Evolutionary conservation across 2,329 filamentous ascomycete species (phyloP).

Genomic region (Cordyceps tenuipes): DNA sequence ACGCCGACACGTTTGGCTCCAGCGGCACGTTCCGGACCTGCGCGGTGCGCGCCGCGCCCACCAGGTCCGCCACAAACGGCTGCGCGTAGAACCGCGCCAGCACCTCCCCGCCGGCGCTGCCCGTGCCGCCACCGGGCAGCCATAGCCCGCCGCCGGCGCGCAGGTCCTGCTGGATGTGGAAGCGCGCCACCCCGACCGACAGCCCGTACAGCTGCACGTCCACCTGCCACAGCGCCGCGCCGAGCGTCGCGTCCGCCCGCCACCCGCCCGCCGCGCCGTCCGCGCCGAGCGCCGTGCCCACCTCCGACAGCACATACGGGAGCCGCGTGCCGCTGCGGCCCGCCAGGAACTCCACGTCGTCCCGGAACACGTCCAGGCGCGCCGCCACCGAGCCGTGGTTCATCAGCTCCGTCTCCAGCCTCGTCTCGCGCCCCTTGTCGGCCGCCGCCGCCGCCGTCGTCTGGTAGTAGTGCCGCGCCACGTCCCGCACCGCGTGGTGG

Average conservation of each 20-base stretch:
- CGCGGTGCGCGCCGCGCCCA: slow-evolving; percentile 23
- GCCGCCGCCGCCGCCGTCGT: slow-evolving; percentile 23
- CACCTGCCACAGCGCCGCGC: slow-evolving; percentile 28
- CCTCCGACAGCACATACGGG: slow-evolving; percentile 27
- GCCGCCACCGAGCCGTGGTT: slow-evolving; percentile 22
- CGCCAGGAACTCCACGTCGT: slow-evolving; percentile 16
- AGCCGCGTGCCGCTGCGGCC: slow-evolving; percentile 13
- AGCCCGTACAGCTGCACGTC: slow-evolving; percentile 30
- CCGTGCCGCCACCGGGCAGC: slow-evolving; percentile 19
- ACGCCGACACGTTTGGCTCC: slow-evolving; percentile 21
- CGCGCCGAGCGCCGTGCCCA: slow-evolving; percentile 24
- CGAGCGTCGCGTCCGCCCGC: slow-evolving; percentile 26
- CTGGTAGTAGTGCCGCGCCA: slow-evolving; percentile 32
- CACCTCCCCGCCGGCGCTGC: slow-evolving; percentile 21
- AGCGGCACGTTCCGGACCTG: slow-evolving; percentile 17
- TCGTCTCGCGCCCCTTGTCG: slow-evolving; percentile 16
- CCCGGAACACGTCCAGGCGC: slow-evolving; percentile 25
- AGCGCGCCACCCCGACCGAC: slow-evolving; percentile 25
- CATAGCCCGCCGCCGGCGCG: slow-evolving; percentile 23
- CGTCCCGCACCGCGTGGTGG: slow-evolving; percentile 24
- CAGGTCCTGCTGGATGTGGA: slow-evolving; percentile 32
- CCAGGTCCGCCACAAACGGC: slow-evolving; percentile 28
- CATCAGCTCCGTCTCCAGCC: slow-evolving; percentile 23
- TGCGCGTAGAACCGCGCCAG: slow-evolving; percentile 30
- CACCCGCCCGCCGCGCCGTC: slow-evolving; percentile 18